Base-by-base conservation (phyloP, 1,284 basidiomycete species). In the Ceratobasidium sp. region DNA sequence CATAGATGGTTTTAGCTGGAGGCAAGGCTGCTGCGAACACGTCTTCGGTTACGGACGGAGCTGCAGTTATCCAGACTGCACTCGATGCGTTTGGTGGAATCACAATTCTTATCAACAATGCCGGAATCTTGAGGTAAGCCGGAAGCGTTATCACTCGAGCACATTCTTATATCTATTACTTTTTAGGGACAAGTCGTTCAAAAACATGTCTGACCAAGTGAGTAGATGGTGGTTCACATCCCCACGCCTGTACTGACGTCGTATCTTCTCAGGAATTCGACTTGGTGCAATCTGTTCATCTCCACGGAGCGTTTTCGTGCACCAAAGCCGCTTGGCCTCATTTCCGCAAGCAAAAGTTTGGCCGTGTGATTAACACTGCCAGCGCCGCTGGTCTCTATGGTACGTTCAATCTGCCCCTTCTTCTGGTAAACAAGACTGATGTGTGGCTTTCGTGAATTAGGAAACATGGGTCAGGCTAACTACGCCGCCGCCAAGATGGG, bases 381-480 rank as follows among this genome's bases (percentile, higher is more conserved):
- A 96, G 94, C 76, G 92, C 93, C 30, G 92, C 93, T 67, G 94
- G 93, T 6, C 82, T 95, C 55, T 94, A 94, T 77, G 93, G 92
- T 91, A 73, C 52, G 84, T 78, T 16, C n/a, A 13, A 1, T 14
- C 44, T 23, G 26, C 21, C 26, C 18, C 16, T 21, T 59, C 44
- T 46, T n/a, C 28, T 46, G 23, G 28, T 14, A 58, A 50, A 21
- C 35, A 32, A 41, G 21, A 35, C 49, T 66, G n/a, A 47, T 35
- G 9, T 18, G 43, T 72, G 28, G 82, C 83, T 49, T 79, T 46
- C 80, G 80, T 14, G 73, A 77, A 47, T 82, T 83, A 90, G 94
- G 96, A 9, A 98, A 98, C 85, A 95, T 97, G 81, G 98, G 97
- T 21, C 98, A 99, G 82, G 91, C 95, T 21, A 99, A 99, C 83